Conservation (phyloP, 108 stramenopile species). For the Epithemia pelagica region DNA sequence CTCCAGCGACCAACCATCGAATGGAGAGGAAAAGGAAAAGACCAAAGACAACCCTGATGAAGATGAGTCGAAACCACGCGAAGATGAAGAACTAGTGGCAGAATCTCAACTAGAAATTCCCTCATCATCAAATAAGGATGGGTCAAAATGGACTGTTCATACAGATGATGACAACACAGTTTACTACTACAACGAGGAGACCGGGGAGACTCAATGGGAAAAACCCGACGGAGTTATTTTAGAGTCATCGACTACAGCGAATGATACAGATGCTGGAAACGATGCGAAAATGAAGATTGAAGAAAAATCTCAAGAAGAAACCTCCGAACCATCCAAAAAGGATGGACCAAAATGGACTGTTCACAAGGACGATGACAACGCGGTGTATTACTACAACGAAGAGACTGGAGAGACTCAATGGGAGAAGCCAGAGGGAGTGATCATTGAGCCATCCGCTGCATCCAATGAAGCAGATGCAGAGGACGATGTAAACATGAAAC, state of each 20-base stretch:
- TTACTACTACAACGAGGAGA: constrained; percentile 66
- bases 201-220: constrained; percentile 72
- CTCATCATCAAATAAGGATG: not conserved
- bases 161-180: constrained; percentile 54
- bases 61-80: not conserved
- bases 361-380: constrained; percentile 55
- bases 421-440: constrained; percentile 43
- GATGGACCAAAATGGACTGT: constrained; percentile 29
- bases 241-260: no score
- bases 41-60: not conserved
- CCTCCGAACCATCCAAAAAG: not conserved
- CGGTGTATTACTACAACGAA: constrained; percentile 66
- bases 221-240: constrained; percentile 37
- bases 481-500: no score
- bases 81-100: constrained; percentile 6
- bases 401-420: constrained; percentile 61
- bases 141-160: not conserved
- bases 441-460: constrained; percentile 1
- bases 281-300: not conserved
- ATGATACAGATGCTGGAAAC: no score
- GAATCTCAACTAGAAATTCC: constrained; percentile 3
- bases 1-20: not conserved
- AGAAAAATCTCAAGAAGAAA: not conserved
- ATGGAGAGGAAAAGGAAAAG: not conserved
- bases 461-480: not conserved